Conservation (phyloP, 1,284 basidiomycete genomes). For the Erythrobasidium hasegawianum region DNA sequence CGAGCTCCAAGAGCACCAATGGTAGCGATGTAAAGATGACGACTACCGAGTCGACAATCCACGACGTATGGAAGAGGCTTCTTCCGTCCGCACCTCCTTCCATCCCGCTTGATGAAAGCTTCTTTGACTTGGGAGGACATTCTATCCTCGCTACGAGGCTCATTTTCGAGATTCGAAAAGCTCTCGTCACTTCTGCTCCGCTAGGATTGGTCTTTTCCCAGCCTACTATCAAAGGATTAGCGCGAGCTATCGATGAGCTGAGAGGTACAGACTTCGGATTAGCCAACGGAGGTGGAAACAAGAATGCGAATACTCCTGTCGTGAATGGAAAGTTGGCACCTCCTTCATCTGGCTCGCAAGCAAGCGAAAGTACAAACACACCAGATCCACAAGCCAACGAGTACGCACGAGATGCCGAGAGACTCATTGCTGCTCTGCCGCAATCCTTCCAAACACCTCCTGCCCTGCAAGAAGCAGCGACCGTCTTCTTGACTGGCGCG, state of each 20-base stretch:
- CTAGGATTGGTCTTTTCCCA: constrained; percentile 91
- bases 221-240: constrained; percentile 80
- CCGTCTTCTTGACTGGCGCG: constrained; percentile 91
- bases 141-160: constrained; percentile 96
- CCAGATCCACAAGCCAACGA: constrained; percentile 47
- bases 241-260: constrained; percentile 70
- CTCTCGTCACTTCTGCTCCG: constrained; percentile 85
- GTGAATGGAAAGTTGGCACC: constrained; percentile 41
- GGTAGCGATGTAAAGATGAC: constrained; percentile 53
- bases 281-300: constrained; percentile 51
- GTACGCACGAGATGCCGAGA: constrained; percentile 77
- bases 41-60: constrained; percentile 74
- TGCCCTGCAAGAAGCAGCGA: constrained; percentile 58
- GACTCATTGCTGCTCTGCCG: constrained; percentile 61
- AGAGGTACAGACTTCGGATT: constrained; percentile 78
- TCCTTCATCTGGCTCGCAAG: constrained; percentile 33
- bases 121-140: constrained; percentile 98
- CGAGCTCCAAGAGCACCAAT: constrained; percentile 42
- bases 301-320: constrained; percentile 45
- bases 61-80: constrained; percentile 75
- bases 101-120: constrained; percentile 86
- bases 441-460: constrained; percentile 59
- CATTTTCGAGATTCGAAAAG: constrained; percentile 93
- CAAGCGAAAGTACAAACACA: constrained; percentile 35
- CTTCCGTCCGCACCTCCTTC: constrained; percentile 74